Base-by-base conservation (phyloP, 345 rosid species). In the Microcos paniculata region DNA sequence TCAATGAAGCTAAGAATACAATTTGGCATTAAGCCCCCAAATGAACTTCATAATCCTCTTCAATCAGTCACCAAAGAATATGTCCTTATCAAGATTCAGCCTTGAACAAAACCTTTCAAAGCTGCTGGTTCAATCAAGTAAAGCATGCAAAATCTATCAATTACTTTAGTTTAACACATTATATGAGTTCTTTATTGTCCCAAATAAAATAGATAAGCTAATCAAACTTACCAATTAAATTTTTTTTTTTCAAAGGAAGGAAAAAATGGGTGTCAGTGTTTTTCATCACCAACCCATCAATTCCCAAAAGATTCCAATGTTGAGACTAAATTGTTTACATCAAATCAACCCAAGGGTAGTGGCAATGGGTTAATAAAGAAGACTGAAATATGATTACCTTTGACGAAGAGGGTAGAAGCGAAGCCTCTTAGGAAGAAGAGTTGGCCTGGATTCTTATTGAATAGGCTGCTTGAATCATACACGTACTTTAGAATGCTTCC, bases 221-320 rank as follows among this genome's bases (percentile, higher is more conserved):
- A 59, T 57, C 31, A 26, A 12, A 24, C 33, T 57, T 13, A 57
- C 49, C 18, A 57, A 23, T n/a, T n/a, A 15, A 23, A 8, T 1
- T 51, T n/a, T 21, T n/a, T 7, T n/a, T n/a, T 0, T 52, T 52
- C 6, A 26, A 13, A 24, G 7, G 26, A 30, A 13, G 13, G 31
- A 33, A 30, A 80, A 12, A 88, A 86, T 71, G 77, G 84, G 28
- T 79, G 70, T 62, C 58, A 45, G 8, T 33, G 68, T 86, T 83
- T 85, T 87, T 72, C 85, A 76, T 83, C 31, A 85, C 51, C 45
- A 91, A 43, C 73, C 73, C 76, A 75, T 86, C 11, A 56, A 56
- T 56, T n/a, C 93, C 87, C 81, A 76, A 76, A 35, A 58, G 63
- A 43, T 31, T 62, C 6, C n/a, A 1, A 18, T 5, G 3, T n/a